Percentiles rank a stretch among this genome's conserved stretches.
Evolutionary conservation across 1,139 yeast species (phyloP).

Genomic region (Sugiyamaella japonica): DNA sequence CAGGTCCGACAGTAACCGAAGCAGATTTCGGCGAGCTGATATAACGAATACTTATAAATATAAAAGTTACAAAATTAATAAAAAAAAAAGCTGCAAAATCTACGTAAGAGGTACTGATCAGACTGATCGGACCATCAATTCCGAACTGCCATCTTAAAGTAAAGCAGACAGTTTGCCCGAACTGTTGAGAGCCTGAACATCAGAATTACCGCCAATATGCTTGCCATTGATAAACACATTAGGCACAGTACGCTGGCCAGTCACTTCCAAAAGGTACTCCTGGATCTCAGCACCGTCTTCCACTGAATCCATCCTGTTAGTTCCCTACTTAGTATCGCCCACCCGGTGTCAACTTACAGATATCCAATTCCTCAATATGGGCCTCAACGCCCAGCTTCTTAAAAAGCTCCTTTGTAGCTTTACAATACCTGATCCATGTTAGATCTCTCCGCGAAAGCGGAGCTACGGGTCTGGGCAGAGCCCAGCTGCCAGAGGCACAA

Average conservation of each 20-base stretch:
- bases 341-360: conserved; percentile 15
- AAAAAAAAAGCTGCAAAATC: too few relatives aligned
- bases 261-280: conserved; percentile 68
- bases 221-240: conserved; percentile 85
- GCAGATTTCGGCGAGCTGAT: too few relatives aligned
- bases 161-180: conserved; percentile 32
- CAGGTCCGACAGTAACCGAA: too few relatives aligned
- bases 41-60: too few relatives aligned
- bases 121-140: neutral
- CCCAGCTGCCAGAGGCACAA: neutral
- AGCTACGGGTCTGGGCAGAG: neutral
- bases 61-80: too few relatives aligned
- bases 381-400: conserved; percentile 29
- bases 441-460: neutral
- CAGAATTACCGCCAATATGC: conserved; percentile 95
- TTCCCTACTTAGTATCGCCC: neutral
- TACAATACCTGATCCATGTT: conserved; percentile 33
- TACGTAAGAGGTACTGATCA: too few relatives aligned
- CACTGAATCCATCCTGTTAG: conserved; percentile 5
- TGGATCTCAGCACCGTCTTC: conserved; percentile 70
- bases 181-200: conserved; percentile 52
- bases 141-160: conserved; percentile 20
- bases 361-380: conserved; percentile 28
- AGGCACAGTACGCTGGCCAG: conserved; percentile 94
- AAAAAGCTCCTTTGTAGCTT: conserved; percentile 35